Conservation (phyloP, 2,329 filamentous ascomycete species). For the Stemphylium vesicarium region DNA sequence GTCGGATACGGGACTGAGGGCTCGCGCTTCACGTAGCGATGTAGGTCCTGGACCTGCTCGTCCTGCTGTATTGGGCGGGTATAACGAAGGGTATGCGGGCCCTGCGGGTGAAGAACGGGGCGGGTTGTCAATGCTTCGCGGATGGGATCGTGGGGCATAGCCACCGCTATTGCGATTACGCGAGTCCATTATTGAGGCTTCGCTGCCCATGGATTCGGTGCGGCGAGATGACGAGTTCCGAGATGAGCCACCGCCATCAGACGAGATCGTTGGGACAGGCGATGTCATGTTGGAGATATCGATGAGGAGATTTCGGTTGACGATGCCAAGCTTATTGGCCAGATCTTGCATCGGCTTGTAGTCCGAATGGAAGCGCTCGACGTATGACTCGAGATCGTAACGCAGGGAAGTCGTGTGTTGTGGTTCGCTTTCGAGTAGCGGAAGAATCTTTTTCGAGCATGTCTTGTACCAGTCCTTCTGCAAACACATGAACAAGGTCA, state of each 20-base stretch:
- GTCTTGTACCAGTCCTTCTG: slow-evolving; percentile 83
- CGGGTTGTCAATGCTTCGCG: slow-evolving; percentile 36
- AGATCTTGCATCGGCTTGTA: slow-evolving; percentile 75
- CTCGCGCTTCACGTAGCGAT: slow-evolving; percentile 31
- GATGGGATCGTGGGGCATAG: slow-evolving; percentile 53
- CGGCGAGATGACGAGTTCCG: slow-evolving; percentile 54
- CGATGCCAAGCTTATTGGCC: slow-evolving; percentile 73
- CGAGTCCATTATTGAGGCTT: slow-evolving; percentile 40
- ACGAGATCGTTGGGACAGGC: slow-evolving; percentile 53
- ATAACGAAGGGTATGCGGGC: slow-evolving; percentile 31
- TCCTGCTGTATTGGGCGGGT: slow-evolving; percentile 23
- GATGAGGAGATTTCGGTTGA: slow-evolving; percentile 72
- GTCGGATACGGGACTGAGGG: slow-evolving; percentile 36
- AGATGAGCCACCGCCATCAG: slow-evolving; percentile 49
- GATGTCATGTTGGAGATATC: slow-evolving; percentile 67
- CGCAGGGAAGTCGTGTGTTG: slow-evolving; percentile 57
- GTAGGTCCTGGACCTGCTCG: slow-evolving; percentile 25
- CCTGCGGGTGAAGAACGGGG: slow-evolving; percentile 38
- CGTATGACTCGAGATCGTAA: slow-evolving; percentile 73
- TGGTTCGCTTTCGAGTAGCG: slow-evolving; percentile 67
- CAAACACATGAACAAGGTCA: slow-evolving; percentile 82
- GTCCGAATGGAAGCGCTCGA: slow-evolving; percentile 78
- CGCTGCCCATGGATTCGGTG: slow-evolving; percentile 51
- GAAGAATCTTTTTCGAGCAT: slow-evolving; percentile 82
- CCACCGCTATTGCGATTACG: slow-evolving; percentile 68